These are phyloP conservation scores for Trametes versicolor DNA, from an alignment of 1,284 basidiomycete species.

Conservation along the genomic window DNA sequence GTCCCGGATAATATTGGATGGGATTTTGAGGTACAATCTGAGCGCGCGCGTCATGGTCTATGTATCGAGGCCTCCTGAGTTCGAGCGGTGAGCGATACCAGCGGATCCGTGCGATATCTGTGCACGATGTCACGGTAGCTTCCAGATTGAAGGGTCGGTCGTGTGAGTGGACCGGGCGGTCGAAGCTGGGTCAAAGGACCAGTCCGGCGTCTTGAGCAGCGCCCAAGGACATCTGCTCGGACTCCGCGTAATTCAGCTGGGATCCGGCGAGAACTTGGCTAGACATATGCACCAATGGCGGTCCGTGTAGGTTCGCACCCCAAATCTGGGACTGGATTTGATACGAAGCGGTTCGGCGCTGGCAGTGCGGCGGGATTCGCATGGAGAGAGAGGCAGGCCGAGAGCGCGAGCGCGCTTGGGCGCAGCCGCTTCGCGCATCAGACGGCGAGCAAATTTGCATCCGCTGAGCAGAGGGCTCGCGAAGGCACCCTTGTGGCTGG, in stretches of 20 bases:
- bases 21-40: too few relatives aligned
- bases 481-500: neutral
- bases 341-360: neutral
- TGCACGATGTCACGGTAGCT: too few relatives aligned
- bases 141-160: too few relatives aligned
- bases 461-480: neutral
- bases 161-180: too few relatives aligned
- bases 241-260: neutral
- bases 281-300: neutral
- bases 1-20: too few relatives aligned
- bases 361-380: constrained; percentile 13
- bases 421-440: constrained; percentile 10
- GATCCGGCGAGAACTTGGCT: neutral
- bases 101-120: too few relatives aligned
- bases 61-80: too few relatives aligned
- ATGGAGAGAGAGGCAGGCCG: constrained; percentile 7
- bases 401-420: neutral
- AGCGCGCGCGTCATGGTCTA: too few relatives aligned
- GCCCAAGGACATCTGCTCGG: too few relatives aligned
- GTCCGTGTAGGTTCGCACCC: constrained; percentile 17
- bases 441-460: constrained; percentile 2
- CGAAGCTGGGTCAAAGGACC: too few relatives aligned
- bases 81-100: too few relatives aligned
- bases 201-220: too few relatives aligned
- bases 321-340: constrained; percentile 11